A percentile compares a stretch with the other conserved stretches of the same genome.
Evolutionary conservation across 768 basidiomycete species (phyloP).

Genomic region (Auriscalpium orientale): DNA sequence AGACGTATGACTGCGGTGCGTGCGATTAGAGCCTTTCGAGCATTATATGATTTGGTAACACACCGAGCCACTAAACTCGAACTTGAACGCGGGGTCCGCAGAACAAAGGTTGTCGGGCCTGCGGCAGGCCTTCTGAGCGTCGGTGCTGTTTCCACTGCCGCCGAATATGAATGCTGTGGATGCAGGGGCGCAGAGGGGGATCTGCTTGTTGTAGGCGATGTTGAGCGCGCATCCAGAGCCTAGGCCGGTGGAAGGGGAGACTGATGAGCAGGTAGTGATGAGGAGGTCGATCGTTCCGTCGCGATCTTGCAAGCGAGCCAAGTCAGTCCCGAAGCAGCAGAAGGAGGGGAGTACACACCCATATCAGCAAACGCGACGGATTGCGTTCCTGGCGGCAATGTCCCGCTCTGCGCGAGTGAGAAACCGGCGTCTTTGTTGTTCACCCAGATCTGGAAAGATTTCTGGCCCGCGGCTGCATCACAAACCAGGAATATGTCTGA

Average conservation of each 20-base stretch:
- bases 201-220: conserved; percentile 89
- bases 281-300: conserved; percentile 97
- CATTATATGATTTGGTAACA: background rate
- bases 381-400: conserved; percentile 70
- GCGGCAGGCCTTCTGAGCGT: conserved; percentile 39
- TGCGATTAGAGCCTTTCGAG: background rate
- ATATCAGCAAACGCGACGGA: conserved; percentile 86
- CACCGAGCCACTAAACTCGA: conserved; percentile 32
- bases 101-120: conserved; percentile 75
- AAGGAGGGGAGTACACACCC: conserved; percentile 38
- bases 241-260: conserved; percentile 61
- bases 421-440: conserved; percentile 79
- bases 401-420: conserved; percentile 53
- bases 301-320: conserved; percentile 46
- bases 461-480: conserved; percentile 40
- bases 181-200: conserved; percentile 64
- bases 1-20: conserved; percentile 50
- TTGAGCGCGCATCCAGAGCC: conserved; percentile 79
- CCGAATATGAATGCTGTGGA: conserved; percentile 36
- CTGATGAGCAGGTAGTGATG: conserved; percentile 72
- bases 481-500: conserved; percentile 88
- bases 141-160: conserved; percentile 37
- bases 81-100: conserved; percentile 73
- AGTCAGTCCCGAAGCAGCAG: background rate
- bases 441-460: conserved; percentile 86